Conservation (phyloP, 306 rosid species). For the Vigna radiata region DNA sequence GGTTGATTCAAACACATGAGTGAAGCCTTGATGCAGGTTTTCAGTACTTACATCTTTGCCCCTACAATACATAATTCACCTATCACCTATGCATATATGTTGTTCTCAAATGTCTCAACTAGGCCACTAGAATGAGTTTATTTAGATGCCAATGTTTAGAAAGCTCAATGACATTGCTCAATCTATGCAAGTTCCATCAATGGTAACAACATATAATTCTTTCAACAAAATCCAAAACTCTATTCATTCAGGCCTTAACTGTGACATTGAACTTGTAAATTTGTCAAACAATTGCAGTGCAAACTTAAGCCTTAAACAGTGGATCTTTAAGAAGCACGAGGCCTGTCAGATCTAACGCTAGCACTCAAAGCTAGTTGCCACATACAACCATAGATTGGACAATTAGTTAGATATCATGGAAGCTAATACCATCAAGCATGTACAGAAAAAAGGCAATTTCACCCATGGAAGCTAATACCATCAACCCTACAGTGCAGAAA, state of each 20-base stretch:
- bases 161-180: slow-evolving; percentile 15
- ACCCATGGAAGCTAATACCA: slow-evolving; percentile 26
- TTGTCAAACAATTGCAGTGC: background rate
- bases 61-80: slow-evolving; percentile 49
- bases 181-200: background rate
- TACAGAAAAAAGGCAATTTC: no score
- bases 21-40: slow-evolving; percentile 84
- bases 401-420: slow-evolving; percentile 17
- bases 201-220: background rate
- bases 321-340: background rate
- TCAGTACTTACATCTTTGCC: slow-evolving; percentile 82
- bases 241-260: slow-evolving; percentile 10
- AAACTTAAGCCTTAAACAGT: background rate
- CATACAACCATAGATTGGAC: slow-evolving; percentile 1
- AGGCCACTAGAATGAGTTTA: background rate
- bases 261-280: slow-evolving; percentile 6
- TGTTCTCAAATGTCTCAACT: background rate
- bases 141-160: background rate
- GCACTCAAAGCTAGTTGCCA: background rate
- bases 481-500: slow-evolving; percentile 27
- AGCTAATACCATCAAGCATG: slow-evolving; percentile 16
- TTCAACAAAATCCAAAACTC: slow-evolving; percentile 5
- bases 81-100: background rate
- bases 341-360: background rate
- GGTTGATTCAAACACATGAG: slow-evolving; percentile 87